These are phyloP conservation scores for Pyricularia pennisetigena DNA, from an alignment of 2,329 filamentous ascomycete genomes.

Conservation along the genomic window DNA sequence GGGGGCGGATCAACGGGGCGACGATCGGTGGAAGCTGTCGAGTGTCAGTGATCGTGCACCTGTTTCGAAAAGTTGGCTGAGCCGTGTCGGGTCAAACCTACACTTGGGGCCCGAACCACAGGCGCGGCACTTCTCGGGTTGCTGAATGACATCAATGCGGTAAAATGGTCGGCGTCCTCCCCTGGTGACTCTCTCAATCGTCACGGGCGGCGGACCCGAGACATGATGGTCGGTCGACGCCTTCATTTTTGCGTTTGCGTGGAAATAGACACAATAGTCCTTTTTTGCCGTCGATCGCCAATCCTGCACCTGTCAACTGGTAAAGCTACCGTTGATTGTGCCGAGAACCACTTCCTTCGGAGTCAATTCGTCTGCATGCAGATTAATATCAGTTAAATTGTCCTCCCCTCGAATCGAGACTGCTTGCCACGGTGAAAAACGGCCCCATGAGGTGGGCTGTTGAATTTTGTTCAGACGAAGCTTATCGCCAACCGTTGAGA, in stretches of 20 bases:
- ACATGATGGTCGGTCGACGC: not conserved
- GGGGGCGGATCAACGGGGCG: constrained; percentile 90
- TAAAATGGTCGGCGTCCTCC: constrained; percentile 75
- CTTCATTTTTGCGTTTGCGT: not conserved
- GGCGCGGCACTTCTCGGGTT: constrained; percentile 86
- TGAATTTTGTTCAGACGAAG: not conserved
- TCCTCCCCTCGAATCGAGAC: not conserved
- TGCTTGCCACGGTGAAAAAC: not conserved
- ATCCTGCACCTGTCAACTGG: not conserved
- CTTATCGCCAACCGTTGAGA: not conserved
- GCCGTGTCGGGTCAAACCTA: constrained; percentile 33
- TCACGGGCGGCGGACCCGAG: constrained; percentile 11
- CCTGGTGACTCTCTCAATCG: constrained; percentile 50
- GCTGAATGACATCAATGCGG: constrained; percentile 76
- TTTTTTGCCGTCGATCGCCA: not conserved
- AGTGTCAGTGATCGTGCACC: constrained; percentile 10
- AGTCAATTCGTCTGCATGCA: not conserved
- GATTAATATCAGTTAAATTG: not conserved
- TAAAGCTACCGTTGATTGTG: not conserved
- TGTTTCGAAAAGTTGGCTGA: not conserved
- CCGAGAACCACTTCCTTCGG: not conserved
- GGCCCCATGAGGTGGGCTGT: not conserved
- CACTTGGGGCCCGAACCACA: constrained; percentile 95
- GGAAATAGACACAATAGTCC: not conserved
- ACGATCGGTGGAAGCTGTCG: constrained; percentile 69